Evolutionary conservation across 805 yeast species (phyloP), one percentile per base, ranked within the genome.

Genomic region (Kuraishia hungarica): DNA sequence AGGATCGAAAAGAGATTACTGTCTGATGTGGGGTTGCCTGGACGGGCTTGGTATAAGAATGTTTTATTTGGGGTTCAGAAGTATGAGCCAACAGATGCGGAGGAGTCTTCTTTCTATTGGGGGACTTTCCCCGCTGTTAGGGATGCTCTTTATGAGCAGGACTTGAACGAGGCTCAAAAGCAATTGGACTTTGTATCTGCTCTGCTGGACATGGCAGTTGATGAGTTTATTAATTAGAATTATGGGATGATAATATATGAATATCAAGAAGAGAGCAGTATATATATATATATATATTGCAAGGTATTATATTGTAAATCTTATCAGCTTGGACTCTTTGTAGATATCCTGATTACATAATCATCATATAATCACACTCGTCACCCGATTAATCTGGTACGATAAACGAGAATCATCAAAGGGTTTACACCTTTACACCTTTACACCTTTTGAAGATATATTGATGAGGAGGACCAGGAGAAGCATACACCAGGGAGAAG

Each of bases 101-200:
- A 61, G 1, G 64, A 63, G 11, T 68, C 69, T 15, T 75, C 71
- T 57, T 72, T 78, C n/a, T n/a, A n/a, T 47, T 79, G 86, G 78
- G 82, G 84, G 68, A 76, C 87, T 1, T 90, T 87, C 64, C 97
- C 97, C 0, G 79, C 80, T 4, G 77, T 91, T 1, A 76, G 96
- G 58, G 96, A 91, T 64, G 83, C 81, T 0, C 64, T 89, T 13
- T 73, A 72, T 49, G 66, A 65, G 1, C 72, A 73, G 0, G 79
- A 83, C 57, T 79, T 81, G 74, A 70, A 62, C 0, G 66, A 62
- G 39, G 91, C 89, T 0, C 87, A 84, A 57, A 59, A 65, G 2
- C 83, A 84, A 58, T 66, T 86, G 8, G 70, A 78, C 48, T 59
- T 64, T 2, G 69, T 82, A 17, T 74, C 80, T 4, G 61, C 65